Conservation (phyloP, 352 stramenopile species). For the Plasmopara muralis region DNA sequence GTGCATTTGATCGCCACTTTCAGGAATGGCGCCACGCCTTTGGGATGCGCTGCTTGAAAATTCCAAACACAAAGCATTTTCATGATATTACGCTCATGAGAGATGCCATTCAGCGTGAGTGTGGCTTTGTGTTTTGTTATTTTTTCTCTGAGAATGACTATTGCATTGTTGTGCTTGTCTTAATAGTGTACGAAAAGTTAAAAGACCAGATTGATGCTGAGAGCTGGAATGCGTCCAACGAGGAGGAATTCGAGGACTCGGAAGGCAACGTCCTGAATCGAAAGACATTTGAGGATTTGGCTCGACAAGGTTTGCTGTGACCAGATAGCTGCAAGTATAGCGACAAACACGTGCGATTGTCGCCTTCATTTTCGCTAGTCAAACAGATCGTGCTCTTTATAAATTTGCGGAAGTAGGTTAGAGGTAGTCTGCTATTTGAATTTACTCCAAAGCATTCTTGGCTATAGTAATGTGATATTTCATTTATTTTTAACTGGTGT, state of each 20-base stretch:
- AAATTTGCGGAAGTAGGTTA: no score
- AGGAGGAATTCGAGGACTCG: slow-evolving; percentile 99
- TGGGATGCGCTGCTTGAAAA: slow-evolving; percentile 97
- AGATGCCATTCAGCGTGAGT: slow-evolving; percentile 86
- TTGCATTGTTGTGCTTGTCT: slow-evolving; percentile 5
- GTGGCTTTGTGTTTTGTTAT: slow-evolving; percentile 2
- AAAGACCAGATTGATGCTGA: slow-evolving; percentile 91
- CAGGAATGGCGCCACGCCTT: slow-evolving; percentile 97
- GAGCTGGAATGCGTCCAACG: slow-evolving; percentile 89
- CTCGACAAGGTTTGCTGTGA: slow-evolving; percentile 94
- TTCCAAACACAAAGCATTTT: slow-evolving; percentile 99
- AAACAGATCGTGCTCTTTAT: no score
- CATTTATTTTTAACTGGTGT: no score
- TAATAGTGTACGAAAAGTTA: slow-evolving; percentile 93
- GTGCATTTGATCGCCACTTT: slow-evolving; percentile 97
- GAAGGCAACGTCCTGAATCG: slow-evolving; percentile 97
- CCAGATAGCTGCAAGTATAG: no score
- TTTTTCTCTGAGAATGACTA: background rate
- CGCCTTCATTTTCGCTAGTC: no score
- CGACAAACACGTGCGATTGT: no score
- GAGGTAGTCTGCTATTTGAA: no score
- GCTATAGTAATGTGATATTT: no score
- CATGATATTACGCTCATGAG: slow-evolving; percentile 98
- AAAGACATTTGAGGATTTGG: slow-evolving; percentile 97
- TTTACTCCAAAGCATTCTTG: no score